These are phyloP conservation scores for Rubia peregrina DNA, from an alignment of 305 asterid species.

Conservation along the genomic window DNA sequence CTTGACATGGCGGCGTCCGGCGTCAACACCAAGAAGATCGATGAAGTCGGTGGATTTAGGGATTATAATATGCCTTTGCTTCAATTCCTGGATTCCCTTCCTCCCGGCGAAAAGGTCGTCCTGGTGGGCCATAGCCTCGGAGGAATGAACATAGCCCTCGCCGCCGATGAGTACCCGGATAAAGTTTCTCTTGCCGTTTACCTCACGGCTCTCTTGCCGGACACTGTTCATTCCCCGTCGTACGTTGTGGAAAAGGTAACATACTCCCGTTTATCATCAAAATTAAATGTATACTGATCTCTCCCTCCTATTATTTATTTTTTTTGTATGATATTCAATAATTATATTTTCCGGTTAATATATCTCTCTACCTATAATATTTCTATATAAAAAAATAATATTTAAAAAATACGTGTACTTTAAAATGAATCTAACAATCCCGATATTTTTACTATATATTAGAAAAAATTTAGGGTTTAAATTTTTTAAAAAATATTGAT, in stretches of 20 bases:
- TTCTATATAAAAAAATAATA: too few relatives aligned
- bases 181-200: constrained; percentile 40
- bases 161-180: constrained; percentile 37
- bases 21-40: constrained; percentile 26
- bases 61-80: constrained; percentile 44
- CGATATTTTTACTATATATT: too few relatives aligned
- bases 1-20: constrained; percentile 48
- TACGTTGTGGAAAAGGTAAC: constrained; percentile 11
- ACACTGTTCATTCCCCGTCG: constrained; percentile 9
- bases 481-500: too few relatives aligned
- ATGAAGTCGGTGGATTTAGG: constrained; percentile 22
- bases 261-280: too few relatives aligned
- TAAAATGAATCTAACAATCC: too few relatives aligned
- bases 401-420: too few relatives aligned
- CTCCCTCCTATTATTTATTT: too few relatives aligned
- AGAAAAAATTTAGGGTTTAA: too few relatives aligned
- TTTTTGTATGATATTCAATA: too few relatives aligned
- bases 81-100: constrained; percentile 33
- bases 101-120: constrained; percentile 30
- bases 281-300: too few relatives aligned
- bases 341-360: too few relatives aligned
- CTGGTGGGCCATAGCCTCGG: constrained; percentile 57
- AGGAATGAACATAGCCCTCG: constrained; percentile 41
- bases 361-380: too few relatives aligned
- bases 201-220: constrained; percentile 30